Base-by-base conservation (phyloP, 345 rosid species). In the Sisymbrium altissimum region DNA sequence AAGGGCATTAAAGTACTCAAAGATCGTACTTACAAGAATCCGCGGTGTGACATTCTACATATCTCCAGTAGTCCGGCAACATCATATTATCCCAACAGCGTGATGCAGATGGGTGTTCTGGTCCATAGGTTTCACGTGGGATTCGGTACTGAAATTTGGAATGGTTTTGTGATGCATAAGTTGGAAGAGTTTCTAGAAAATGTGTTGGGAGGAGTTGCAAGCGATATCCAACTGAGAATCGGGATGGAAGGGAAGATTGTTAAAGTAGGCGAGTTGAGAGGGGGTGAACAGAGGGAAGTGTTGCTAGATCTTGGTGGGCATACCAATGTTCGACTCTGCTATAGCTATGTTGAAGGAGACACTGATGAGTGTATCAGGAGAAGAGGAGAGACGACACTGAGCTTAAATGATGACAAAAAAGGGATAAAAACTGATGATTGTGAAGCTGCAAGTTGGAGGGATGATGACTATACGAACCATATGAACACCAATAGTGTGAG, bases 11-110 rank as follows among this genome's bases (percentile, higher is more conserved):
- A 89, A 81, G 78, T 92, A 68, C 84, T 92, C 0, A 88, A 86
- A 72, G 97, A 92, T 61, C 96, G 97, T 9, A 84, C 82, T 5
- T 87, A 89, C 82, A 89, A 83, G 87, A 92, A 92, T 52, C 89
- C 83, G 0, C 82, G 72, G 27, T 84, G 90, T 8, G 80, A 84
- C 76, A 80, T 92, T 71, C 66, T 92, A 79, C 97, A 89, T 76
- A 82, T 92, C 29, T 85, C 90, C 2, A 89, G 83, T 67, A 83
- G 82, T 65, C 96, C 90, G 10, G 81, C 85, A 21, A 82, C 89
- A 73, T 66, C 90, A 19, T 85, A 11, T 45, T 64, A 30, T 64
- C 56, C 56, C 30, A 30, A 80, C 62, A 84, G 78, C 66, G 46
- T 83, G 77, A 59, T 81, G 79, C 86, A 83, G 66, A 64, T 77